phyloP scores from a whole-genome alignment of 2,329 filamentous ascomycete species.

The Alternaria incomplexa region DNA sequence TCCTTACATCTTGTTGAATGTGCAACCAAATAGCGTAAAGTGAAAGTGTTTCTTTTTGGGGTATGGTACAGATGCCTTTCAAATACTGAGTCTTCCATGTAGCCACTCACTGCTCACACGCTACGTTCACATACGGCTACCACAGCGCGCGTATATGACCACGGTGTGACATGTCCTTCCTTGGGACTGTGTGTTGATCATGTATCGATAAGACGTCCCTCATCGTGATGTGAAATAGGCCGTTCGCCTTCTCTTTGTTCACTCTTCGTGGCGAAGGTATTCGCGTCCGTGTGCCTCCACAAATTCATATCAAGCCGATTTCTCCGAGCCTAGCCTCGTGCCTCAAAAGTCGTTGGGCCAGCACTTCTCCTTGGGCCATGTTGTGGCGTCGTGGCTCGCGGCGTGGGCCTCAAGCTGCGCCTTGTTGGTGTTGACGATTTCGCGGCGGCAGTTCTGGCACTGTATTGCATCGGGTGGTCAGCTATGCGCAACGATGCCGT shows the following conservation, averaged over 20 bases:
- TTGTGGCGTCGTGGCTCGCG: constrained; percentile 56
- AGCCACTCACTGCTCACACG: not conserved
- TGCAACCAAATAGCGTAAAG: not conserved
- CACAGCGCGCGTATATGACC: not conserved
- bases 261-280: not conserved
- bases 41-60: not conserved
- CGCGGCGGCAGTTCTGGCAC: constrained; percentile 60
- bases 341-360: constrained; percentile 57
- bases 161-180: not conserved
- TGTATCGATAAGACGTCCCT: not conserved
- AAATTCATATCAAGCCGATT: not conserved
- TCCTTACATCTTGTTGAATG: not conserved
- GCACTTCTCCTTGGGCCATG: constrained; percentile 65
- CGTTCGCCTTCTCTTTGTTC: not conserved
- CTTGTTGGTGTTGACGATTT: constrained; percentile 60
- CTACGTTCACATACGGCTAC: not conserved
- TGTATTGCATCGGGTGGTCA: constrained; percentile 22
- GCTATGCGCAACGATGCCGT: not conserved
- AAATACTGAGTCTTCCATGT: constrained; percentile 61
- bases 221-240: not conserved
- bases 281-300: not conserved
- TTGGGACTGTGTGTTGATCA: not conserved
- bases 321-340: not conserved
- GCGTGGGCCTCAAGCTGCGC: constrained; percentile 62
- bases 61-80: not conserved